Base-by-base conservation (phyloP, 441 rosid genomes). In the Omphalea diandra region DNA sequence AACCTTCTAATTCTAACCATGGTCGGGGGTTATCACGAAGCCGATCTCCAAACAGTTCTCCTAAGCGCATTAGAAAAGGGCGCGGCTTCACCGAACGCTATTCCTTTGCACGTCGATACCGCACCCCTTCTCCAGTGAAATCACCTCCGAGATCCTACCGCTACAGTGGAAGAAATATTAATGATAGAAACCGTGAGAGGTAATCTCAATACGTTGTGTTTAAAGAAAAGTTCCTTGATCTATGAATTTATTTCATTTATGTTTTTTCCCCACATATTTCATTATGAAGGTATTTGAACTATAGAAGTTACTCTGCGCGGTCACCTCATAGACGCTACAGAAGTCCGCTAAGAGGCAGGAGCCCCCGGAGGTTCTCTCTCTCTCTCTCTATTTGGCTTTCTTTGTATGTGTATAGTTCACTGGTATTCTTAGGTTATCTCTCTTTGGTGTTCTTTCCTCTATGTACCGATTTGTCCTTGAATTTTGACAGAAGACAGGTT, bases 41-140 rank as follows among this genome's bases (percentile, higher is more conserved):
- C 80, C 89, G 83, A 74, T 85, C 93, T 49, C 87, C 89, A 22
- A 84, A 82, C 73, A 89, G 90, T 47, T 67, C 26, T n/a, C 81
- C 96, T 20, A 89, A 85, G 75, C 97, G 97, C 43, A 58, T 95
- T 75, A 85, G 97, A 72, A 95, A 95, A 85, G 99, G 99, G 17
- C 97, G 99, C 76, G 99, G 99, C 44, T 95, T 95, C 84, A 95
- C 99, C 18, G 90, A 90, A 18, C 96, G 88, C 64, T 95, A 81
- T 76, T 80, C 97, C 72, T 95, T 85, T 82, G 99, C 94, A 64
- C 95, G 98, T 56, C 91, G 91, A 63, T 92, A 93, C 78, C 97
- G 92, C 41, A 90, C 99, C 22, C 98, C 98, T 65, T 93, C 98
- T 79, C 99, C 99, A 12, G 94, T 88, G 75, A 86, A 76, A 76